Base-by-base conservation (phyloP, 1,284 basidiomycete species). In the Tilletiaria anomala region DNA sequence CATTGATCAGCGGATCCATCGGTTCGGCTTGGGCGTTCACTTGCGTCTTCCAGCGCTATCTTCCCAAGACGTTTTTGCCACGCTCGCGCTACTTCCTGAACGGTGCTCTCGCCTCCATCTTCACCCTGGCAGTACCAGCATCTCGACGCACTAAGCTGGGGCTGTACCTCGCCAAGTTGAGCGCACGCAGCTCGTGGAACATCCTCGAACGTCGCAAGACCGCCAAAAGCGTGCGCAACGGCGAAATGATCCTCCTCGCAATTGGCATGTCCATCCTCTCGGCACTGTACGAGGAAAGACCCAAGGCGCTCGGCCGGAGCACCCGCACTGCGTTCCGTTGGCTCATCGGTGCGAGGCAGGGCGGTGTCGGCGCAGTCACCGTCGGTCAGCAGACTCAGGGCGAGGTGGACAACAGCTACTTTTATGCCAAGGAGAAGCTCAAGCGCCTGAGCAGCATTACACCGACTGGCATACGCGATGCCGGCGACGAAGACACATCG, bases 31-130 rank as follows among this genome's bases (percentile, higher is more conserved):
- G 59, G 59, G 58, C 40, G 6, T 24, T 59, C 1, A 53, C 45
- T 4, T 61, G 58, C 40, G 47, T 58, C 22, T 59, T 54, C 43
- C 58, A 61, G 34, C 51, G 58, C 14, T 60, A 53, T 16, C 50
- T 61, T 17, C 58, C 58, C 1, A 35, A 48, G 3, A 60, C 45
- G 14, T 34, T 56, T 2, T 33, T 61, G 1, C 58, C 58, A 3
- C 36, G 42, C 1, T 16, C 31, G 4, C 29, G 58, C 5, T 61
- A 51, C 44, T 60, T 60, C 38, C 29, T 61, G 3, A 58, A 56
- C 37, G 58, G 58, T 2, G 52, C 58, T 40, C 24, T 61, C 10
- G 44, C 51, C 31, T 45, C 43, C 39, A 26, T 60, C 8, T 60
- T 56, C 40, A 56, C 60, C 21, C 44, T 56, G 4, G 53, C 51